Base-by-base conservation (phyloP, 441 rosid species). In the Adansonia gregorii region DNA sequence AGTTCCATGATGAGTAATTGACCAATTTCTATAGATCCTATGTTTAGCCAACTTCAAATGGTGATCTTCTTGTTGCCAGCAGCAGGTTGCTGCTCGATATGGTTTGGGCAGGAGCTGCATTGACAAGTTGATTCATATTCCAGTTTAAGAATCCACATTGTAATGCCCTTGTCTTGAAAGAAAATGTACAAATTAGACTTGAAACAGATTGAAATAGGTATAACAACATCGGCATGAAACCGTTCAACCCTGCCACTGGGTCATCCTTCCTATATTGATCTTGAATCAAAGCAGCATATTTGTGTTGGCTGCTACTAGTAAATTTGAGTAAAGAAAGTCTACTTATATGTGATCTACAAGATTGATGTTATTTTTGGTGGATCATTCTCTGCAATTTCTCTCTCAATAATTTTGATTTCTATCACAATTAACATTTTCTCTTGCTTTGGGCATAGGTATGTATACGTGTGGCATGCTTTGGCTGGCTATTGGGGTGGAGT, bases 401-500 rank as follows among this genome's bases (percentile, higher is more conserved):
- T 17, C 2, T 55, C 35, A n/a, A 72, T 35, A 4, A n/a, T 27
- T 3, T 27, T 35, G 63, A 54, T 11, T 31, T 35, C 31, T 31
- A 31, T 72, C 27, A 35, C 31, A 45, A 75, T 2, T 35, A n/a
- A 75, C 8, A 20, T 35, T 51, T 49, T 65, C 3, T 9, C 72
- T 19, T 35, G 8, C n/a, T 65, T 65, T 64, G 43, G 8, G 15
- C 0, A 52, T 86, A 95, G 98, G 85, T 85, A 77, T 80, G 94
- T 95, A 12, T 95, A 93, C 75, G 96, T 86, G 3, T 95, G 98
- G 98, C 98, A 95, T 84, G 98, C 98, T 82, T 87, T 95, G 79
- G 93, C 94, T 73, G 96, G 97, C 58, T 95, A 95, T 81, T 95
- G 98, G 97, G 98, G 98, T 9, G 98, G 98, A 80, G 98, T 95